Percentiles rank a stretch among this genome's conserved stretches.
Evolutionary conservation across 148 eudicot genomes (phyloP).

Genomic region (Drosera capensis): DNA sequence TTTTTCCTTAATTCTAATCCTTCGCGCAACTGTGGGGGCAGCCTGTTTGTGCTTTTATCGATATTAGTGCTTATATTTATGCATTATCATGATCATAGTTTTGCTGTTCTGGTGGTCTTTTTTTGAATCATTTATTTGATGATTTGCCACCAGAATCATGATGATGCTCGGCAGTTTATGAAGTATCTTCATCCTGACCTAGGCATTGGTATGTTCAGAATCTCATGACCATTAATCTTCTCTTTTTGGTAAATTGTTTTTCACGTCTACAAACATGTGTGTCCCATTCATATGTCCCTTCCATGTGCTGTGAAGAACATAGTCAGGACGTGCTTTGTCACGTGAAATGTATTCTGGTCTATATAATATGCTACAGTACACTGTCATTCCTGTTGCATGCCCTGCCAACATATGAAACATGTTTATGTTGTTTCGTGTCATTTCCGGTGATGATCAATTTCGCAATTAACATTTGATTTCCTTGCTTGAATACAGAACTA

Average conservation of each 20-base stretch:
- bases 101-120: background rate
- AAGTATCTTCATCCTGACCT: constrained; percentile 83
- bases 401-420: no score
- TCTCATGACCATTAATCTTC: no score
- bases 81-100: background rate
- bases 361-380: no score
- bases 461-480: no score
- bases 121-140: background rate
- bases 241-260: no score
- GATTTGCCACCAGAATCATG: constrained; percentile 53
- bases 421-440: background rate
- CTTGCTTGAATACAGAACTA: constrained; percentile 51
- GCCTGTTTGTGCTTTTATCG: no score
- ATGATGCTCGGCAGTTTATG: constrained; percentile 96
- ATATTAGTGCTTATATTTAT: background rate
- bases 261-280: no score
- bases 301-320: background rate
- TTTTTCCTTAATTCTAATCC: no score
- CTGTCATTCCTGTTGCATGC: no score
- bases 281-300: background rate
- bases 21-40: no score
- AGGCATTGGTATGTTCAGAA: constrained; percentile 54
- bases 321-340: background rate
- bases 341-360: no score
- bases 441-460: background rate